Percentiles rank a stretch among this genome's conserved stretches.
These are phyloP conservation scores for Glebionis coronaria DNA, from an alignment of 129 eudicot species.

Conservation along the genomic window DNA sequence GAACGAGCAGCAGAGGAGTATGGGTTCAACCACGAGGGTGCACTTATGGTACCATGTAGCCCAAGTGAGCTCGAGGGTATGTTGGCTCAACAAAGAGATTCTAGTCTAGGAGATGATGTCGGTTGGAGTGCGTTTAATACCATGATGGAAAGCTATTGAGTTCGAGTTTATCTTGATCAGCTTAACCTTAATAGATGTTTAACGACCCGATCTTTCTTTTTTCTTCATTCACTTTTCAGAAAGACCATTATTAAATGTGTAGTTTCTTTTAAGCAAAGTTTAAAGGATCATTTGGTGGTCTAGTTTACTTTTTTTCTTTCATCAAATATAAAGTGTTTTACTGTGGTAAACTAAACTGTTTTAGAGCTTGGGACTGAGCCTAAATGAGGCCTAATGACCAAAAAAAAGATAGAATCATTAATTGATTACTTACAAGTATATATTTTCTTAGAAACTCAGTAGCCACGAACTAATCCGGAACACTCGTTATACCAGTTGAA, in stretches of 20 bases:
- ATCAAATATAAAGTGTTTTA: conserved; percentile 4
- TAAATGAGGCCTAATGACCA: no score
- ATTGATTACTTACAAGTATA: no score
- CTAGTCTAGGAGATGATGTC: background rate
- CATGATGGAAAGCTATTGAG: conserved; percentile 18
- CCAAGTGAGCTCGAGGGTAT: conserved; percentile 35
- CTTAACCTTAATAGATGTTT: background rate
- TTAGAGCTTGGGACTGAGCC: no score
- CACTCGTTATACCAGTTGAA: no score
- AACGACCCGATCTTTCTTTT: background rate
- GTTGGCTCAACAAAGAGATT: conserved; percentile 8
- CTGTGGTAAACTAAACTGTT: no score
- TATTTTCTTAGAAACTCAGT: no score
- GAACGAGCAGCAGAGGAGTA: conserved; percentile 41
- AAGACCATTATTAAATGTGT: background rate
- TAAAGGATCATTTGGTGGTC: conserved; percentile 6
- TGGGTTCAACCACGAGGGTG: conserved; percentile 32
- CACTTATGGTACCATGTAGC: conserved; percentile 32
- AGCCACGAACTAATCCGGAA: no score
- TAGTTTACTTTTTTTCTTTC: background rate
- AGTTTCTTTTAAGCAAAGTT: background rate
- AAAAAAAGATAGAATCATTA: no score
- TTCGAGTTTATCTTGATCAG: background rate
- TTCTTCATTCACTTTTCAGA: background rate
- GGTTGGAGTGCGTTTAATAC: conserved; percentile 23